phyloP scores from a whole-genome alignment of 129 eudicot genomes.

The Heracleum sosnowskyi region DNA sequence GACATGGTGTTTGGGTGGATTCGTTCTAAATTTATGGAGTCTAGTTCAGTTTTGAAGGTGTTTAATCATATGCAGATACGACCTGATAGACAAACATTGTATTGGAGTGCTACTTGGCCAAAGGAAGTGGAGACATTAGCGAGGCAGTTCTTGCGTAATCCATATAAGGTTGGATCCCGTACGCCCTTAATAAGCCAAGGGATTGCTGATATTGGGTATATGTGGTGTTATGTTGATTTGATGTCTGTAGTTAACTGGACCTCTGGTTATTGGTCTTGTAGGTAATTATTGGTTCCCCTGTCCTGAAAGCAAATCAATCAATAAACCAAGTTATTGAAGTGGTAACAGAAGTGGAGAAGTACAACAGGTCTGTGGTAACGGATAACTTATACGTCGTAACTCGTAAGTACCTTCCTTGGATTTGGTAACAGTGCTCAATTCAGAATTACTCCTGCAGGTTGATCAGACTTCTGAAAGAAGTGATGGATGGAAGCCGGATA shows the following conservation, averaged over 20 bases:
- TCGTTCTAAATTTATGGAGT: not conserved
- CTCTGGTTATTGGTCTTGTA: conserved; percentile 10
- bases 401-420: not conserved
- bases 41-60: conserved; percentile 8
- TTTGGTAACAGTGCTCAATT: not conserved
- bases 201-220: not conserved
- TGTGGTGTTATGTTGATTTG: not conserved
- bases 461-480: conserved; percentile 68
- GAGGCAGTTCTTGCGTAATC: conserved; percentile 76
- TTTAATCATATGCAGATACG: conserved; percentile 55
- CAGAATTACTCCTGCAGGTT: conserved; percentile 39
- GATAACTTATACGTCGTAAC: not conserved
- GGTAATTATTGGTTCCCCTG: conserved; percentile 88
- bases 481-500: conserved; percentile 89
- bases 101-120: conserved; percentile 99
- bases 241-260: not conserved
- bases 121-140: conserved; percentile 89
- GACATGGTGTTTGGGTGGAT: not conserved
- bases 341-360: conserved; percentile 75
- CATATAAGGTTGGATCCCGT: conserved; percentile 62
- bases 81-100: conserved; percentile 97
- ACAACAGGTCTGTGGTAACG: conserved; percentile 47
- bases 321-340: conserved; percentile 84
- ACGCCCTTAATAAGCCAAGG: not conserved
- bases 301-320: conserved; percentile 86